Base-by-base conservation (phyloP, 129 eudicot species). In the Pittosporum tobira region DNA sequence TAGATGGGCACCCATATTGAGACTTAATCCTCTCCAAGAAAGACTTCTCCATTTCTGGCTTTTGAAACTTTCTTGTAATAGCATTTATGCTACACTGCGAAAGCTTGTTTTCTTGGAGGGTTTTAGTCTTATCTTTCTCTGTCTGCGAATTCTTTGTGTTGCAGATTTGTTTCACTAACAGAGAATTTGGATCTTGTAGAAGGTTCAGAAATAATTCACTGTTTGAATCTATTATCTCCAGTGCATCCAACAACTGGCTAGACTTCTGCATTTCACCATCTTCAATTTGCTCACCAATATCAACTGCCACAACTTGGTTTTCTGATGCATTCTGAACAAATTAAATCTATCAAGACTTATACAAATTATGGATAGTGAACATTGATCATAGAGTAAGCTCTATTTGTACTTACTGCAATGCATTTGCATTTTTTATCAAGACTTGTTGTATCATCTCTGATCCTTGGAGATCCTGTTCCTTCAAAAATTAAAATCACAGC, bases 181-280 rank as follows among this genome's bases (percentile, higher is more conserved):
- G 46, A 27, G 76, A 49, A 29, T 64, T 46, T 21, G 61, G 66
- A 30, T 71, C 76, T 16, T 34, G 64, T 12, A 72, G 54, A 19
- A 65, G 72, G n/a, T 56, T 53, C 20, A 51, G 36, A 26, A 63
- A 48, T 6, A 66, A 36, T 19, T 62, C 59, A 57, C 63, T 67
- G 54, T 67, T 59, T 23, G 66, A 67, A 34, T 57, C 38, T 51
- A 72, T 29, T 20, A 63, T 62, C 64, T 71, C 64, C 18, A 67
- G 42, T 15, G 73, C 76, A 38, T 57, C 55, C 22, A 72, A 46
- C 48, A 68, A 63, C 15, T 70, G 26, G 11, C 47, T 63, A 29
- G 72, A 53, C 40, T 59, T 62, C 12, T 37, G 21, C 40, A 45
- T 45, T 1, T 19, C 24, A 49, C 62, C 46, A 23, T 28, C 51